Conservation (phyloP, 1,284 basidiomycete species). For the Neonothopanus nambi region DNA sequence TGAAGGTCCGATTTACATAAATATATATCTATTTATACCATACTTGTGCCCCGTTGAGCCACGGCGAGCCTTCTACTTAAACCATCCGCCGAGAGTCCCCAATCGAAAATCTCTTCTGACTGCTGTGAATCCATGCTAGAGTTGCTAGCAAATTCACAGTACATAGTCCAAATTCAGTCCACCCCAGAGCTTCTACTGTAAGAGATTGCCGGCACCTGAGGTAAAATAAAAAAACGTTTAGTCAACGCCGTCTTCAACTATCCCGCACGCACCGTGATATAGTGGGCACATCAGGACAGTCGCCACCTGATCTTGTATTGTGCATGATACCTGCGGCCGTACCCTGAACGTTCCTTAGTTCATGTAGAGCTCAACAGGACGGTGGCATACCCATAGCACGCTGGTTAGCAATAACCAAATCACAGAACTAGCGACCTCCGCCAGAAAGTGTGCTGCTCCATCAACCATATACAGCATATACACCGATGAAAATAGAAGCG, state of each 20-base stretch:
- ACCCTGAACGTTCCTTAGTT: constrained; percentile 44
- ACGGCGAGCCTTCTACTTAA: no score
- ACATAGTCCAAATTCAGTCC: constrained; percentile 74
- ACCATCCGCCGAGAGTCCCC: constrained; percentile 43
- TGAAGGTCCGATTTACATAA: no score
- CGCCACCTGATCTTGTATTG: constrained; percentile 53
- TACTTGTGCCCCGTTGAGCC: no score
- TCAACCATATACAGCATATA: constrained; percentile 72
- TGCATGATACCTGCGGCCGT: constrained; percentile 66
- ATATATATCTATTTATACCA: no score
- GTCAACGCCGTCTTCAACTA: background rate
- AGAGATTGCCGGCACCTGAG: constrained; percentile 66
- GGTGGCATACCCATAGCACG: constrained; percentile 58
- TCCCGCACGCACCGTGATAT: constrained; percentile 49
- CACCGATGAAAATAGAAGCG: constrained; percentile 61
- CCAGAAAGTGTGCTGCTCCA: constrained; percentile 63
- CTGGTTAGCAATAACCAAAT: constrained; percentile 67
- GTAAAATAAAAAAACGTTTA: background rate
- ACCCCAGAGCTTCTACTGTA: constrained; percentile 71
- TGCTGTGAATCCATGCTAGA: constrained; percentile 58
- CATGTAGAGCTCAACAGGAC: background rate
- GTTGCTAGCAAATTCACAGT: constrained; percentile 57
- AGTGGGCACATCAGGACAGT: constrained; percentile 52
- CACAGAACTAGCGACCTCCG: constrained; percentile 74
- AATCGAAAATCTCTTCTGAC: no score